Evolutionary conservation across 2,329 filamentous ascomycete genomes (phyloP).

Genomic region (Dactylellina drechsleri): DNA sequence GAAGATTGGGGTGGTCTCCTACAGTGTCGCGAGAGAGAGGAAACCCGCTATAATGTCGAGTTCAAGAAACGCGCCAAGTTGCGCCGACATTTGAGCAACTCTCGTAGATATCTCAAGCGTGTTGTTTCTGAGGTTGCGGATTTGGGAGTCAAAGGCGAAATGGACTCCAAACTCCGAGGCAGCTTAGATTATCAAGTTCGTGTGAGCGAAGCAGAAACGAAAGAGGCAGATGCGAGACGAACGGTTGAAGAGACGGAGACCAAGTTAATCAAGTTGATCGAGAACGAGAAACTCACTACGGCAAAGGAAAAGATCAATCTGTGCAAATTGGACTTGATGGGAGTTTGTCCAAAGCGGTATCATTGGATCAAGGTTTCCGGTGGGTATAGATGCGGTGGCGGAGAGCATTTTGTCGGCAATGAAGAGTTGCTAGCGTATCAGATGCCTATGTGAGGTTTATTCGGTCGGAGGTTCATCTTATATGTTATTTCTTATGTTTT

Average conservation of each 20-base stretch:
- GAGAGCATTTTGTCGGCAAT: constrained; percentile 67
- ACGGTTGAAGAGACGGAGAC: constrained; percentile 3
- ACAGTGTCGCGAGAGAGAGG: constrained; percentile 5
- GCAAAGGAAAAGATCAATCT: constrained; percentile 59
- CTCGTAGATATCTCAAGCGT: constrained; percentile 58
- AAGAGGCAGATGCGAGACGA: constrained; percentile 6
- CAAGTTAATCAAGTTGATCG: constrained; percentile 55
- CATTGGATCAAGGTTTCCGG: constrained; percentile 70
- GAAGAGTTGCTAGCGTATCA: constrained; percentile 20
- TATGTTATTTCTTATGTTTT: not conserved
- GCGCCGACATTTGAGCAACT: constrained; percentile 62
- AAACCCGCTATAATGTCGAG: not conserved
- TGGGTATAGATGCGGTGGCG: constrained; percentile 73
- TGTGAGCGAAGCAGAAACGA: not conserved
- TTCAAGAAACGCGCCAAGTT: constrained; percentile 66
- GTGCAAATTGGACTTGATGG: constrained; percentile 66
- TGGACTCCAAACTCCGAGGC: not conserved
- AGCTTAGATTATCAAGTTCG: not conserved
- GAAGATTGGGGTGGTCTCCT: constrained; percentile 66
- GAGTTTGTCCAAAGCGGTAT: constrained; percentile 69
- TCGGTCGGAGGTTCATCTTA: not conserved
- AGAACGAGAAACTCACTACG: constrained; percentile 55
- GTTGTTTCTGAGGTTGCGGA: not conserved
- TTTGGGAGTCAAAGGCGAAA: not conserved
- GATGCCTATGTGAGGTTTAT: not conserved